Evolutionary conservation across 352 stramenopile genomes (phyloP), one percentile per base, ranked within the genome.

Genomic region (Phytopythium aichiense): DNA sequence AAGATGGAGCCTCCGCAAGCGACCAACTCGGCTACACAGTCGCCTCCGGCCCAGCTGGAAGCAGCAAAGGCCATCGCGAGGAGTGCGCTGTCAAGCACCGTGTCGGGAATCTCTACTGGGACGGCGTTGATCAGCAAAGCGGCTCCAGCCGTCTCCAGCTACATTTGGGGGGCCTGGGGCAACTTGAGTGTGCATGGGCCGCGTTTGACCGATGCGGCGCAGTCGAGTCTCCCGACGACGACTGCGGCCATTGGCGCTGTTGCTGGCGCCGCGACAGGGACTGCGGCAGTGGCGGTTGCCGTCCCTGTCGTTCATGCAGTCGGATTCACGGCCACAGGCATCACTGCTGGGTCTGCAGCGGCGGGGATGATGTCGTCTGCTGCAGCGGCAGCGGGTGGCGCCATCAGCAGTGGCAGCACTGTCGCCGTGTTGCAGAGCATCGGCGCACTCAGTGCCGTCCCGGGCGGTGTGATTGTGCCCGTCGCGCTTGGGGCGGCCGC

Each of bases 341-440:
- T 86, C 51, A 64, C 69, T 54, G 64, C 63, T 2, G 70, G 54
- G 6, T 80, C 70, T 0, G 55, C 60, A 5, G 77, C 75, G 28
- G 75, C 71, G n/a, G 37, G 60, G 31, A 82, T 83, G 72, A 87
- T 85, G 75, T 81, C 77, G 46, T 51, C 58, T 18, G 63, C 73
- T 55, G 77, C 75, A 11, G 58, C 76, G 46, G 66, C 68, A 9
- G 23, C 12, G 15, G 46, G 22, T 15, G 46, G 78, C n/a, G 67
- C 60, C 23, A 63, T 81, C 9, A 61, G 64, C 23, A 52, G 56
- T 37, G 72, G 73, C 13, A 76, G 76, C 58, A 63, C 61, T 7
- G 74, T 82, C 7, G 76, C 76, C 4, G 69, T 73, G 13, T 35
- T 83, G 35, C 79, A 87, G 50, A 80, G 67, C 30, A 72, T 85